A percentile compares a stretch with the other conserved stretches of the same genome.
These are phyloP conservation scores for Debaryomycetaceae sp. DNA, from an alignment of 1,139 yeast genomes.

Conservation along the genomic window DNA sequence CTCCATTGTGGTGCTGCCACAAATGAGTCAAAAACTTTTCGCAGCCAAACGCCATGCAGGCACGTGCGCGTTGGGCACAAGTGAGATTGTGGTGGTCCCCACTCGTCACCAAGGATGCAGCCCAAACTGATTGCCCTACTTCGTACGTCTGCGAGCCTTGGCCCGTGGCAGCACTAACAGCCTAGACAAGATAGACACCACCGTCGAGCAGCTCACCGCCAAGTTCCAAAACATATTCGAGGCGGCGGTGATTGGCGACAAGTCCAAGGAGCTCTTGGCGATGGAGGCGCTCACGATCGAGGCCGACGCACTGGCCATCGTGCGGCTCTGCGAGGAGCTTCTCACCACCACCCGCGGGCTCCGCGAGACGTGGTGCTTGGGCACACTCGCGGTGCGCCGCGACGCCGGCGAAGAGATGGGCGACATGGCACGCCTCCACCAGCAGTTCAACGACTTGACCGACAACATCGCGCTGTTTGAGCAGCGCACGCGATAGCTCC, in stretches of 20 bases:
- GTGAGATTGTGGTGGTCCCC: too few species aligned
- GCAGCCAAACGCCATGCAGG: too few species aligned
- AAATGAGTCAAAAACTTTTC: too few species aligned
- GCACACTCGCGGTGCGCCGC: conserved; percentile 37
- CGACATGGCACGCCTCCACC: conserved; percentile 25
- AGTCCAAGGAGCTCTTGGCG: conserved; percentile 48
- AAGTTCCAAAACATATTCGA: conserved; percentile 44
- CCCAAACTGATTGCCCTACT: conserved; percentile 41
- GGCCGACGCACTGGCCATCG: conserved; percentile 47
- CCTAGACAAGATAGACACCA: conserved; percentile 36
- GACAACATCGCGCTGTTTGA: conserved; percentile 31
- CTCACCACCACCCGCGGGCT: conserved; percentile 44
- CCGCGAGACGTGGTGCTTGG: conserved; percentile 56
- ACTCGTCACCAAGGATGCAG: too few species aligned
- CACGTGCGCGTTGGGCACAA: too few species aligned
- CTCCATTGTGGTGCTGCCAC: too few species aligned
- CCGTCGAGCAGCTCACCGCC: conserved; percentile 38
- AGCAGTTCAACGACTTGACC: conserved; percentile 39
- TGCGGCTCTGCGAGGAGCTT: conserved; percentile 50
- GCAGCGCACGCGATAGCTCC: conserved; percentile 7
- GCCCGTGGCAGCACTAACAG: conserved; percentile 11
- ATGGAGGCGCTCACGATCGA: conserved; percentile 55
- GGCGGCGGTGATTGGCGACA: conserved; percentile 38
- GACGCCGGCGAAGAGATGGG: conserved; percentile 14
- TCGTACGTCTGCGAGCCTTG: conserved; percentile 30